Evolutionary conservation across 1,284 basidiomycete species (phyloP), one percentile per base, ranked within the genome.

Genomic region (Austroboletus niveus): DNA sequence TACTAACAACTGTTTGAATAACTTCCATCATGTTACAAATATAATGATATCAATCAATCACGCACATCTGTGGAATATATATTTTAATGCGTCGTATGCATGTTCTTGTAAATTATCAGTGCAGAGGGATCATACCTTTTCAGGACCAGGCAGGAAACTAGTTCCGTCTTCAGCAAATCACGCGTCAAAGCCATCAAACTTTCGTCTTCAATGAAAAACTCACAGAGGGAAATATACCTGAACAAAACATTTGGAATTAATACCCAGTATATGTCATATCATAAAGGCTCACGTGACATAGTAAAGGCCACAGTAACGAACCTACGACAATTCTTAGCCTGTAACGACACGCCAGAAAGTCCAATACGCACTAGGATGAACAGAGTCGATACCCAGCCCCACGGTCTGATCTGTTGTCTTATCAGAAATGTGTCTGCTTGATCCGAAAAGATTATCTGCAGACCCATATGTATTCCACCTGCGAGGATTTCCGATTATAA

Each of bases 321-420:
- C 20, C 43, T 44, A 15, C 3, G 20, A 20, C 8, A 24, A 35
- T 3, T 2, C 7, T 43, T 4, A 53, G 36, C 8, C 14, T 20
- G 4, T 11, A 29, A 42, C 4, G 27, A n/a, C 9, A n/a, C 24
- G 9, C 11, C 14, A 4, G 10, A 7, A 20, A 7, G 17, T 14
- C 3, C 1, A 9, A 4, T 12, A 40, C 52, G 7, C 8, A 54
- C 52, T 3, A 54, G 11, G 6, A 54, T n/a, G 27, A 54, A 54
- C 3, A 54, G 4, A 0, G 39, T 45, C 3, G 53, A 48, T n/a
- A 54, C 30, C 46, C 12, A 45, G 0, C 31, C 32, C 51, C 51
- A 54, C 1, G 27, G 27, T 32, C 39, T 42, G 17, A 1, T 27
- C 51, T 54, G 8, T 29, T 4, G 11, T 30, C n/a, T n/a, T 10